These are phyloP conservation scores for Flueggea neowawraea DNA, from an alignment of 441 rosid genomes.

Conservation along the genomic window DNA sequence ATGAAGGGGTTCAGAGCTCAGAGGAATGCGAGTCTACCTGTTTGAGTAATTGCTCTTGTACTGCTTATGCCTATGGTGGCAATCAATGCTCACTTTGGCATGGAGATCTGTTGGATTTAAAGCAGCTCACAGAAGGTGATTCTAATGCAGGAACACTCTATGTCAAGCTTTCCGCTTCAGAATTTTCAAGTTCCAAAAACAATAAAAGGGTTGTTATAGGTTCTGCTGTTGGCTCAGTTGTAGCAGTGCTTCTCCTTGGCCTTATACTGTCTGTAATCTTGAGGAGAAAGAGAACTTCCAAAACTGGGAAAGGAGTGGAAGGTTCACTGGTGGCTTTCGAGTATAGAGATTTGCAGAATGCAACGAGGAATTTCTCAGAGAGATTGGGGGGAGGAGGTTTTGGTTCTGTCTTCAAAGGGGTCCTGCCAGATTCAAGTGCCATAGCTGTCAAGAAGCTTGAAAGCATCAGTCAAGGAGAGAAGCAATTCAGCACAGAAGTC, in stretches of 20 bases:
- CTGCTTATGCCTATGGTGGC: slow-evolving; percentile 52
- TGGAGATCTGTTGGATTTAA: slow-evolving; percentile 41
- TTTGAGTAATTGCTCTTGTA: slow-evolving; percentile 49
- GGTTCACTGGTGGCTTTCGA: slow-evolving; percentile 60
- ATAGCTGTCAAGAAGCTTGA: slow-evolving; percentile 76
- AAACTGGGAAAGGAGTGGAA: slow-evolving; percentile 31
- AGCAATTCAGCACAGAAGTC: slow-evolving; percentile 75
- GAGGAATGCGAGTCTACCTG: slow-evolving; percentile 43
- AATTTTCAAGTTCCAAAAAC: slow-evolving; percentile 25
- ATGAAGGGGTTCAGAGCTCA: slow-evolving; percentile 9
- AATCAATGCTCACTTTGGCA: slow-evolving; percentile 45
- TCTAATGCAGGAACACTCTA: slow-evolving; percentile 32
- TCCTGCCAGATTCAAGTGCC: slow-evolving; percentile 44
- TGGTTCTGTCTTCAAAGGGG: slow-evolving; percentile 75
- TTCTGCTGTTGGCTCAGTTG: slow-evolving; percentile 37
- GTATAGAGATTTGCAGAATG: slow-evolving; percentile 54
- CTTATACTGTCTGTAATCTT: slow-evolving; percentile 27
- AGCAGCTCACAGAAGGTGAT: slow-evolving; percentile 28
- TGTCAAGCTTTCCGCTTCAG: slow-evolving; percentile 61
- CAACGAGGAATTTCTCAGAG: slow-evolving; percentile 59
- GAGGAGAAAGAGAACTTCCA: slow-evolving; percentile 24
- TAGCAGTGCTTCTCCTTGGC: slow-evolving; percentile 21
- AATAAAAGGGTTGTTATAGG: slow-evolving; percentile 31
- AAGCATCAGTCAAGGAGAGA: slow-evolving; percentile 60
- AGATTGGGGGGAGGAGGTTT: slow-evolving; percentile 77